Evolutionary conservation across 805 yeast genomes (phyloP).

Genomic region (Yarrowia porcina): DNA sequence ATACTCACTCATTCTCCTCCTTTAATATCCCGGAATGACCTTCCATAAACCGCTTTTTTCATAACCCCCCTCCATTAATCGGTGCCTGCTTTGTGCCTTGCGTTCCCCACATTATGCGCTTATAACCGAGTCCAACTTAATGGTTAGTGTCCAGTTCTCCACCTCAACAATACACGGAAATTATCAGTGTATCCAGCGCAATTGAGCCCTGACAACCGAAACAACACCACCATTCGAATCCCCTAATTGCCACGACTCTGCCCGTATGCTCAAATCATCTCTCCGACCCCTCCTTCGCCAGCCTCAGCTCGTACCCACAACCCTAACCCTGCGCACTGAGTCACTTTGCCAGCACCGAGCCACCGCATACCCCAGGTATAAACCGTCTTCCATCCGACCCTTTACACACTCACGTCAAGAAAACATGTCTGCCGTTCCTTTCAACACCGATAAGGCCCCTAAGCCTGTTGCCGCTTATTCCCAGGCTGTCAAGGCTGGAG

Average conservation of each 20-base stretch:
- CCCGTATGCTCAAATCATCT: background rate
- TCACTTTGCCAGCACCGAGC: conserved; percentile 7
- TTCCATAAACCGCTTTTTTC: too few species aligned
- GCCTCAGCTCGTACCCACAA: background rate
- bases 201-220: too few species aligned
- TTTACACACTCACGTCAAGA: background rate
- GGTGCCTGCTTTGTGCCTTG: background rate
- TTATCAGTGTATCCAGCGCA: background rate
- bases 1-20: too few species aligned
- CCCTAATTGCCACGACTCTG: background rate
- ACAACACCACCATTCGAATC: background rate
- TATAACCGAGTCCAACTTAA: background rate
- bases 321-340: conserved; percentile 19
- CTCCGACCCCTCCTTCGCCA: background rate
- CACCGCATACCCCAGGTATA: background rate
- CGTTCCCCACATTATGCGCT: background rate
- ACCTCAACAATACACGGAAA: too few species aligned
- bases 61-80: too few species aligned
- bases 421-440: conserved; percentile 25
- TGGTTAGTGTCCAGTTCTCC: too few species aligned
- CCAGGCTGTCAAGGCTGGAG: conserved; percentile 89
- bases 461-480: conserved; percentile 97
- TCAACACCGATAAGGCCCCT: conserved; percentile 56
- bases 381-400: background rate
- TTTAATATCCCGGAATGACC: too few species aligned